phyloP scores from a whole-genome alignment of 1,284 basidiomycete genomes.

The Ceraceosorus guamensis region DNA sequence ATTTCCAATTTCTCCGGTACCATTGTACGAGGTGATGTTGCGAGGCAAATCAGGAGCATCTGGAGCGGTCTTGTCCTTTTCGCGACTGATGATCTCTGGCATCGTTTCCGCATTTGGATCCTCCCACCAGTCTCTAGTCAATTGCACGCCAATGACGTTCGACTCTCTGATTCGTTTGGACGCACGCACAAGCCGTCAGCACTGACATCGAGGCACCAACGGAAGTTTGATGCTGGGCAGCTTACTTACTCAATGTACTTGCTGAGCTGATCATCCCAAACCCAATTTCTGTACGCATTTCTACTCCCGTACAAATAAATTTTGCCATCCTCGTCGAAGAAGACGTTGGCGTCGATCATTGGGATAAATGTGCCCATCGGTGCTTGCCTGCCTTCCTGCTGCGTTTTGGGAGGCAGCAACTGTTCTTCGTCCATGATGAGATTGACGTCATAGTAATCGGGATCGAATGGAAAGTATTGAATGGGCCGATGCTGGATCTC shows the following conservation, averaged over 20 bases:
- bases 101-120: slow-evolving; percentile 5
- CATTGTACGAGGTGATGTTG: slow-evolving; percentile 6
- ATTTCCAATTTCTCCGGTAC: slow-evolving; percentile 3
- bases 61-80: background rate
- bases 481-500: slow-evolving; percentile 6
- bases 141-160: slow-evolving; percentile 5
- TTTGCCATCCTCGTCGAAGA: slow-evolving; percentile 4
- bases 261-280: slow-evolving; percentile 6
- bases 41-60: background rate
- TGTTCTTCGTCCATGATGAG: slow-evolving; percentile 8
- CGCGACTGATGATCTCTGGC: slow-evolving; percentile 1
- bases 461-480: slow-evolving; percentile 3
- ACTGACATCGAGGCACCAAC: too few relatives aligned
- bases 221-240: too few relatives aligned
- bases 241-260: slow-evolving; percentile 3
- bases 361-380: slow-evolving; percentile 9
- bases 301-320: slow-evolving; percentile 9
- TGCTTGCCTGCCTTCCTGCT: slow-evolving; percentile 4
- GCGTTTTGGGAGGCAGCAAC: background rate
- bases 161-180: background rate
- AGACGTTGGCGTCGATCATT: slow-evolving; percentile 9
- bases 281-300: slow-evolving; percentile 11
- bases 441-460: slow-evolving; percentile 8
- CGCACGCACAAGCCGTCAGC: too few relatives aligned
- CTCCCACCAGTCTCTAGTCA: slow-evolving; percentile 3